Conservation (phyloP, 169 alveolate species). For the Plasmodium gonderi region DNA sequence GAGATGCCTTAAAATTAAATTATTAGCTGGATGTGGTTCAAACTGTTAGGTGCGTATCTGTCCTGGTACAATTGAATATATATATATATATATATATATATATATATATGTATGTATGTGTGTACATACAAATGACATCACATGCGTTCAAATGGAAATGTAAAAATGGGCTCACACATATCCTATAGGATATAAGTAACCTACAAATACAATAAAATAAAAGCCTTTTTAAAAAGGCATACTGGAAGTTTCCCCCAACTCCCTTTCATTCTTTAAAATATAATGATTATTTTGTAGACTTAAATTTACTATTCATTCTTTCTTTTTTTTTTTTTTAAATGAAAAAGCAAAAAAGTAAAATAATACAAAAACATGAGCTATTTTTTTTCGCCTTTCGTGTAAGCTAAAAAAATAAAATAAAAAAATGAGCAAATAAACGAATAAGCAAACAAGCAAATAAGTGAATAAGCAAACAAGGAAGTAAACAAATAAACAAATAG, state of each 20-base stretch:
- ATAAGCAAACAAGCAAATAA: too few relatives aligned
- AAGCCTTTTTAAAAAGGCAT: not conserved
- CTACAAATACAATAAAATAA: not conserved
- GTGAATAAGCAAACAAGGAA: too few relatives aligned
- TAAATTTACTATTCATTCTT: not conserved
- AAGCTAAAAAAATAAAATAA: not conserved
- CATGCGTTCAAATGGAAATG: not conserved
- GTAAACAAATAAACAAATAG: too few relatives aligned
- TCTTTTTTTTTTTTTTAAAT: not conserved
- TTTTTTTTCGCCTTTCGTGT: not conserved
- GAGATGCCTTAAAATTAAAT: not conserved
- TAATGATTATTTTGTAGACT: not conserved
- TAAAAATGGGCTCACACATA: too few relatives aligned
- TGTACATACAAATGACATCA: not conserved
- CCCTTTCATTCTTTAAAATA: not conserved
- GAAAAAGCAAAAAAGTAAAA: not conserved
- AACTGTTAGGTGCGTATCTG: not conserved
- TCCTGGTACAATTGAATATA: too few relatives aligned
- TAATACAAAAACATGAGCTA: not conserved
- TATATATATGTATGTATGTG: not conserved
- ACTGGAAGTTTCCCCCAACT: not conserved
- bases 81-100: too few relatives aligned
- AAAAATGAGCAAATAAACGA: not conserved
- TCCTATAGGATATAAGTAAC: too few relatives aligned
- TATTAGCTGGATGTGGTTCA: not conserved